These are phyloP conservation scores for Ammopiptanthus mongolicus DNA, from an alignment of 306 rosid species.

Conservation along the genomic window DNA sequence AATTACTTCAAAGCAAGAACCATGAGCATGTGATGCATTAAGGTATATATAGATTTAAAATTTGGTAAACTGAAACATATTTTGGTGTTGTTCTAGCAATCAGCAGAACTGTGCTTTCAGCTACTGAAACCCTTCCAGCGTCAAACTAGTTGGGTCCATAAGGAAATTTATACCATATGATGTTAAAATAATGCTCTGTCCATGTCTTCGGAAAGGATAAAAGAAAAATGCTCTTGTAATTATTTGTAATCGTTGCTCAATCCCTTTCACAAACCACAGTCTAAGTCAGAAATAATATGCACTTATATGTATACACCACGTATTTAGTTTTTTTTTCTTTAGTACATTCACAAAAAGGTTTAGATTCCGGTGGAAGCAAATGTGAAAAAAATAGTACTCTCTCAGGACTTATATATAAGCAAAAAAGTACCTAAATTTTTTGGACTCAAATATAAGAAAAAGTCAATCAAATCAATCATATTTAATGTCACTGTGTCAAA, in stretches of 20 bases:
- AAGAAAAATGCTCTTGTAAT: neutral
- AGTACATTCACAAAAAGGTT: neutral
- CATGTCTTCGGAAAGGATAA: neutral
- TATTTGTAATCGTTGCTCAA: neutral
- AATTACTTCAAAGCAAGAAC: neutral
- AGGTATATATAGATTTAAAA: neutral
- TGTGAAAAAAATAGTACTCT: too few relatives aligned
- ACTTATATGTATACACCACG: neutral
- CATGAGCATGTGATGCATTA: constrained; percentile 22
- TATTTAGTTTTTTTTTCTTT: neutral
- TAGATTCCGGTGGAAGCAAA: too few relatives aligned
- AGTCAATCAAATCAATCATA: too few relatives aligned
- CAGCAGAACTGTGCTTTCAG: neutral
- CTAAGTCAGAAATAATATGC: neutral
- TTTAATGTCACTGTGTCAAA: too few relatives aligned
- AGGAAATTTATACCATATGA: neutral
- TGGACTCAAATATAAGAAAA: too few relatives aligned
- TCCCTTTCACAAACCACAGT: neutral
- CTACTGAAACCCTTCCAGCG: neutral
- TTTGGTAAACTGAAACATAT: neutral
- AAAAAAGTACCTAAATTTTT: too few relatives aligned
- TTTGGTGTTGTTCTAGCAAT: neutral
- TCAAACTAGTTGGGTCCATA: neutral
- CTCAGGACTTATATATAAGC: too few relatives aligned
- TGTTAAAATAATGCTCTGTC: neutral